phyloP scores from a whole-genome alignment of 106 monocot genomes.

The Platanthera zijinensis region DNA sequence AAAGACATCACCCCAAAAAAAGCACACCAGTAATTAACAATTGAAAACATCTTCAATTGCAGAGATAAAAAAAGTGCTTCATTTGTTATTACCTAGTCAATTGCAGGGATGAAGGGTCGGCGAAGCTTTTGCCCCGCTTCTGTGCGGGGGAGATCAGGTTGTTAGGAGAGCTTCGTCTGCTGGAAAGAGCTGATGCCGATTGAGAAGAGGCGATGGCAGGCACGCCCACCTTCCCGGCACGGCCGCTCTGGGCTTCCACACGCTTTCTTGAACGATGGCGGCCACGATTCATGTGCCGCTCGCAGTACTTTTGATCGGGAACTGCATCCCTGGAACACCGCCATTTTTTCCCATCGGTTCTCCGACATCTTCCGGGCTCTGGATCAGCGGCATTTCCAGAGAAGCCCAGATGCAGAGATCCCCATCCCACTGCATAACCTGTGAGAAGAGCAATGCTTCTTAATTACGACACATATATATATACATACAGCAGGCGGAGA shows the following conservation, averaged over 20 bases:
- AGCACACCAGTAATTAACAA: not conserved
- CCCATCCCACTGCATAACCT: not conserved
- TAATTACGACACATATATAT: too few relatives aligned
- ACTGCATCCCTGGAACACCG: slow-evolving; percentile 56
- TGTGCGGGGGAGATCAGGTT: not conserved
- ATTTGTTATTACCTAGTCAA: not conserved
- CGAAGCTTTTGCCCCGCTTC: not conserved
- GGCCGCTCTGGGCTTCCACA: slow-evolving; percentile 38
- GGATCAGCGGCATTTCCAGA: slow-evolving; percentile 19
- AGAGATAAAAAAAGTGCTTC: too few relatives aligned
- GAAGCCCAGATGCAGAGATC: not conserved
- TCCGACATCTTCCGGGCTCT: slow-evolving; percentile 62
- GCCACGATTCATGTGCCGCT: slow-evolving; percentile 52
- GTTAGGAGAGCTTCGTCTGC: not conserved
- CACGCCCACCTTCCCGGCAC: not conserved
- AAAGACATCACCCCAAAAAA: too few relatives aligned
- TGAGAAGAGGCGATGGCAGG: not conserved
- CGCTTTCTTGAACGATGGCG: slow-evolving; percentile 86
- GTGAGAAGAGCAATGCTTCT: too few relatives aligned
- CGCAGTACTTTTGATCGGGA: slow-evolving; percentile 64
- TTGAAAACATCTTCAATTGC: not conserved
- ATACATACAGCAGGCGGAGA: too few relatives aligned
- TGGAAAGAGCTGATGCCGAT: slow-evolving; percentile 1
- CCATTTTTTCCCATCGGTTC: slow-evolving; percentile 80
- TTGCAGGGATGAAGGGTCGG: not conserved